phyloP scores from a whole-genome alignment of 2,329 filamentous ascomycete species.

The Nothomitra cinnamomea region DNA sequence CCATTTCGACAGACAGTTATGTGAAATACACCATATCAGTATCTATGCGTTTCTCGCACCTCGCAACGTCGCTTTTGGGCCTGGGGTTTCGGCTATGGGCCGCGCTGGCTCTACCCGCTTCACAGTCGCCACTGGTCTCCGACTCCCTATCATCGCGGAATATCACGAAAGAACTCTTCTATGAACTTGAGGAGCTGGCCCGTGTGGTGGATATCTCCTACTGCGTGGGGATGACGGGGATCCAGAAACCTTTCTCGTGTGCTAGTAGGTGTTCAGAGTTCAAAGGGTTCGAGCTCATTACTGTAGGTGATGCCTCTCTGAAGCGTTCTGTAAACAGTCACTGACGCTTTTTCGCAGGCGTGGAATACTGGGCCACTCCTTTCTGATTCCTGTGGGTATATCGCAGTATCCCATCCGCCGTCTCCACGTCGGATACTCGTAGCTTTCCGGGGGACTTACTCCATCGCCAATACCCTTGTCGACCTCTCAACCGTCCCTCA shows the following conservation, averaged over 20 bases:
- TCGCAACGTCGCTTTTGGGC: no score
- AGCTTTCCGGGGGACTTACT: constrained; percentile 89
- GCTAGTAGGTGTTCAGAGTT: constrained; percentile 76
- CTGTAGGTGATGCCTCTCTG: constrained; percentile 22
- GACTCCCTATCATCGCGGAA: constrained; percentile 15
- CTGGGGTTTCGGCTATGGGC: no score
- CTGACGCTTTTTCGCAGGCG: constrained; percentile 28
- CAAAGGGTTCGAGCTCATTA: constrained; percentile 57
- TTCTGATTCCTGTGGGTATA: constrained; percentile 84
- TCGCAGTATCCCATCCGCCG: constrained; percentile 63
- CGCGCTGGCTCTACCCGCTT: not conserved
- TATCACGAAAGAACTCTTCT: constrained; percentile 51
- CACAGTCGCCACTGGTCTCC: not conserved
- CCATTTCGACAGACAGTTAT: no score
- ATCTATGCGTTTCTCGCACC: no score
- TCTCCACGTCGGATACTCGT: constrained; percentile 52
- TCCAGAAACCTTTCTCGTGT: constrained; percentile 70
- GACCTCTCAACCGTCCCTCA: constrained; percentile 84
- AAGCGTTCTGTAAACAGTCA: not conserved
- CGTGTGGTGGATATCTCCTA: constrained; percentile 88
- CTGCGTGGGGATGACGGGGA: constrained; percentile 73
- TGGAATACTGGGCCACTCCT: constrained; percentile 84
- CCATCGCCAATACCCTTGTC: constrained; percentile 74
- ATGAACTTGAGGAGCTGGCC: constrained; percentile 71
- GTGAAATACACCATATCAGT: no score